Conservation (phyloP, 176 grass and related monocot genomes). For the Oryza glumipatula region DNA sequence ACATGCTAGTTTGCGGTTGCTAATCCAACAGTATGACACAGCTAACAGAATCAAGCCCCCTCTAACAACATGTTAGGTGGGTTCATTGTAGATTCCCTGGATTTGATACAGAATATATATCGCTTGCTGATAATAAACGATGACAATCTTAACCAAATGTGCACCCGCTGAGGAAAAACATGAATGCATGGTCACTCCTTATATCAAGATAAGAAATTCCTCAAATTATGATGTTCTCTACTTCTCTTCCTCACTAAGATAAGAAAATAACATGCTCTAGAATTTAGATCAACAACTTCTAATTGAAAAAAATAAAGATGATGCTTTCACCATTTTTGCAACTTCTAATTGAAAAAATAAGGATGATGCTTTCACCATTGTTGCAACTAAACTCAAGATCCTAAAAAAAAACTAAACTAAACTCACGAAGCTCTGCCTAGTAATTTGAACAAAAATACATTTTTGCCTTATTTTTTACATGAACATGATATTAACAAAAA, state of each 20-base stretch:
- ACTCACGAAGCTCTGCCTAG: not conserved
- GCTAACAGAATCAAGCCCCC: not conserved
- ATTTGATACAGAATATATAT: not conserved
- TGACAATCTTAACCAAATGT: not conserved
- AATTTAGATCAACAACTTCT: not conserved
- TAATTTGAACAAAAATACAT: not conserved
- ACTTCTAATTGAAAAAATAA: not conserved
- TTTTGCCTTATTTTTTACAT: not conserved
- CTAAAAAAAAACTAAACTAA: not conserved
- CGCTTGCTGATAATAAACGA: not conserved
- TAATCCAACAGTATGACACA: not conserved
- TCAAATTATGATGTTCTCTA: not conserved
- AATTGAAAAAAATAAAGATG: not conserved
- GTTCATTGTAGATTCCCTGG: not conserved
- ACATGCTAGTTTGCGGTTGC: constrained; percentile 3
- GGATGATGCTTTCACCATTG: not conserved
- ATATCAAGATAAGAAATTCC: not conserved
- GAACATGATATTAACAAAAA: not conserved
- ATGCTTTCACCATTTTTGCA: not conserved
- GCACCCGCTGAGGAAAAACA: not conserved
- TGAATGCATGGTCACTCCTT: not conserved
- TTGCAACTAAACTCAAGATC: too few species aligned
- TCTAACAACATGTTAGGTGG: not conserved
- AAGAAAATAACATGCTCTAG: not conserved
- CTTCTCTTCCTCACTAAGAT: not conserved